Evolutionary conservation across 2,329 filamentous ascomycete species (phyloP), one percentile per base, ranked within the genome.

Genomic region (Fusarium sterilihyphosum): DNA sequence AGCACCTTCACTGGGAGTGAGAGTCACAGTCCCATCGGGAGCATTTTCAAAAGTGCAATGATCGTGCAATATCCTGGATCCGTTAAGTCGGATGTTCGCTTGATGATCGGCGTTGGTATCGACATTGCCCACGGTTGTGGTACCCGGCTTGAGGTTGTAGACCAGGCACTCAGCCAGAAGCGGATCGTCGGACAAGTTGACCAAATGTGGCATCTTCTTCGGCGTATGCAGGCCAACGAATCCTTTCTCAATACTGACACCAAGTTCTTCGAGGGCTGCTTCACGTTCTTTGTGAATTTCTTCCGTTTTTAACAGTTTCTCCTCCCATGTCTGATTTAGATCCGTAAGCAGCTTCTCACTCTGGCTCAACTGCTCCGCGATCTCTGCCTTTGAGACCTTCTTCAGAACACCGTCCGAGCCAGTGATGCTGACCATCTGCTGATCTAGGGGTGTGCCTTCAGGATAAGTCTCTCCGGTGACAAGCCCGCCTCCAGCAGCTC

Each of bases 121-220:
- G 64, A 96, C 94, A 79, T 98, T 98, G 26, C 96, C 96, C 26
- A 99, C 96, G 1, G 94, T 96, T 0, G 96, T 99, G 14, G 91
- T 93, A 38, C 96, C 96, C 12, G 96, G 96, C 83, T 99, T 99
- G 76, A 99, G 89, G 79, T 99, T 99, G 85, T 99, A 99, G 44
- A 99, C 94, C 66, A 99, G 86, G 84, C 96, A 99, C 84, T 99
- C 96, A 10, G 96, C 95, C 50, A 99, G 88, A 38, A 99, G 87
- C 14, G 96, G 96, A 80, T 96, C 94, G 80, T 96, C 94, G n/a
- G 95, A 98, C 76, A 99, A 85, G 82, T 99, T 99, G 83, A 99
- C 96, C 83, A 99, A 85, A 90, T 99, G 96, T 14, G 96, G 96
- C 94, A 98, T 99, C 84, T 98, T 98, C 86, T 99, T 99, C 2